Evolutionary conservation across 192 early-diverging fungal genomes (phyloP).

Genomic region (Coemansia sp.): DNA sequence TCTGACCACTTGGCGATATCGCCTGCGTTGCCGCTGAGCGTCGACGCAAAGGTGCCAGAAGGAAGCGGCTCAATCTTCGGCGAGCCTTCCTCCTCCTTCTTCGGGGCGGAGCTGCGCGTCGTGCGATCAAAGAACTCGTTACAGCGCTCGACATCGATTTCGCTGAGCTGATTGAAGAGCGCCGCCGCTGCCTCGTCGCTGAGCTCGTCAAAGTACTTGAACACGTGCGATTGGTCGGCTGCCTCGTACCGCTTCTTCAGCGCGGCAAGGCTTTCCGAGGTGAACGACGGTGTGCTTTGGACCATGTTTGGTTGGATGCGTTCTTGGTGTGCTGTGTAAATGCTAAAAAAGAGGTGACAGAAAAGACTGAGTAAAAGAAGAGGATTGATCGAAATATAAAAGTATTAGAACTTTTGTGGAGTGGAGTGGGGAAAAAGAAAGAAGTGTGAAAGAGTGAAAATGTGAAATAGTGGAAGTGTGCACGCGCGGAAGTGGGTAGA

Average conservation of each 20-base stretch:
- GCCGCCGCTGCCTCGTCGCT: slow-evolving; percentile 54
- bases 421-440: neutral
- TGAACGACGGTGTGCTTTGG: slow-evolving; percentile 45
- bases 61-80: slow-evolving; percentile 74
- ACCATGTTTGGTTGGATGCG: slow-evolving; percentile 25
- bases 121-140: slow-evolving; percentile 85
- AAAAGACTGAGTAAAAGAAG: neutral
- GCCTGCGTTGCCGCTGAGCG: slow-evolving; percentile 51
- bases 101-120: slow-evolving; percentile 44
- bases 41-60: slow-evolving; percentile 65
- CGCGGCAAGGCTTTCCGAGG: slow-evolving; percentile 42
- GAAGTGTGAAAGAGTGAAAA: neutral
- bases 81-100: slow-evolving; percentile 41
- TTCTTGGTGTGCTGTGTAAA: neutral
- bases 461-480: no score
- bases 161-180: slow-evolving; percentile 66
- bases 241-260: slow-evolving; percentile 64
- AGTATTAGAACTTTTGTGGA: no score
- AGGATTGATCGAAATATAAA: neutral
- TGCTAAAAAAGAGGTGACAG: neutral
- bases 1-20: slow-evolving; percentile 68
- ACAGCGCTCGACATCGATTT: slow-evolving; percentile 75
- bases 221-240: slow-evolving; percentile 86
- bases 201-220: slow-evolving; percentile 78
- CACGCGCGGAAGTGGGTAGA: no score